Conservation (phyloP, 495 filamentous ascomycete species). For the Aspergillus taichungensis region DNA sequence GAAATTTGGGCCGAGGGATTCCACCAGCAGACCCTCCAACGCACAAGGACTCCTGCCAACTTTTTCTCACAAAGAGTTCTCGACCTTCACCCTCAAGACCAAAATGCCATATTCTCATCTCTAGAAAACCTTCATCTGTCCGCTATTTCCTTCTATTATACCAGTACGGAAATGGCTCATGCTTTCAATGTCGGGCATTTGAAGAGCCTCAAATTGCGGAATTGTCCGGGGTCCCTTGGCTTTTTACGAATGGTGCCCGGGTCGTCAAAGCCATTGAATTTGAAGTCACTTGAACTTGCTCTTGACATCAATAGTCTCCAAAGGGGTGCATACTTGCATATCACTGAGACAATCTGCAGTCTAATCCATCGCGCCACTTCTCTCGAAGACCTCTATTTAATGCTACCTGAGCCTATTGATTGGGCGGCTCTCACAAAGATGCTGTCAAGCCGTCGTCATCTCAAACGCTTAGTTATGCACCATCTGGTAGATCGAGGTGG, state of each 20-base stretch:
- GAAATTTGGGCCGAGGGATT: not conserved
- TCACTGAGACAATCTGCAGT: not conserved
- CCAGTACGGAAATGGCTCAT: not conserved
- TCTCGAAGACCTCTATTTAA: not conserved
- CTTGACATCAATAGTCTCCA: not conserved
- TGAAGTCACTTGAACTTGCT: not conserved
- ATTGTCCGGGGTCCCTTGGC: not conserved
- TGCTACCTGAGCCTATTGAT: not conserved
- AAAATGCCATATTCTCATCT: not conserved
- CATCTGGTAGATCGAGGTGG: not conserved
- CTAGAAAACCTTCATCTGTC: not conserved
- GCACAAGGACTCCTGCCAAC: not conserved
- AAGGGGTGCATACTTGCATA: not conserved
- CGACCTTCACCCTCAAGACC: not conserved
- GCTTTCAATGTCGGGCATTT: not conserved
- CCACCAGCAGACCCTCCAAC: not conserved
- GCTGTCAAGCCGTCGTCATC: not conserved
- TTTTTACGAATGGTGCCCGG: not conserved
- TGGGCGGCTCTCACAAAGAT: not conserved
- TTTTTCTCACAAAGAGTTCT: not conserved
- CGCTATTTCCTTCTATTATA: not conserved
- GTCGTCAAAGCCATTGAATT: not conserved
- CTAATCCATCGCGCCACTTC: not conserved
- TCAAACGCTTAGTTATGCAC: not conserved
- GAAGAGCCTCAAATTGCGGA: not conserved